Percentiles rank a stretch among this genome's conserved stretches.
These are phyloP conservation scores for Quercus tomentella DNA, from an alignment of 331 rosid genomes.

Conservation along the genomic window DNA sequence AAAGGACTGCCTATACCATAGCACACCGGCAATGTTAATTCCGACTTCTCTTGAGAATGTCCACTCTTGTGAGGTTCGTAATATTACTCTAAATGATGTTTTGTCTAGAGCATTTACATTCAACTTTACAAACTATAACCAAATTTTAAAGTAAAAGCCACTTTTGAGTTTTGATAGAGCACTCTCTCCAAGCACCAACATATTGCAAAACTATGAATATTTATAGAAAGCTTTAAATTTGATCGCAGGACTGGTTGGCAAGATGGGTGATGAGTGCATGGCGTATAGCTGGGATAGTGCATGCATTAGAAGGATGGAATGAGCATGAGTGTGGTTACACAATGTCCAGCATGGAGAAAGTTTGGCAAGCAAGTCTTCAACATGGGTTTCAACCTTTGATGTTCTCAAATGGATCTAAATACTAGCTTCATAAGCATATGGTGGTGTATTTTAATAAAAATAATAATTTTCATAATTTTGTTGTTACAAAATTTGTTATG, in stretches of 20 bases:
- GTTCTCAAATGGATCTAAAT: no score
- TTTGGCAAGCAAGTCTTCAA: conserved; percentile 39
- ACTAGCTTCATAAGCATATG: no score
- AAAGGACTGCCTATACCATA: conserved; percentile 57
- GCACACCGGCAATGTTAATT: conserved; percentile 61
- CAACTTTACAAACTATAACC: no score
- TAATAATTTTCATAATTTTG: no score
- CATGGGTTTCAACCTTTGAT: conserved; percentile 37
- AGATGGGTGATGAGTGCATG: conserved; percentile 50
- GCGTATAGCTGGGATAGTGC: conserved; percentile 32
- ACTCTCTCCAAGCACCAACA: background rate
- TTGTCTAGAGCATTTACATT: background rate
- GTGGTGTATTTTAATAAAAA: no score
- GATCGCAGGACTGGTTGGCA: conserved; percentile 39
- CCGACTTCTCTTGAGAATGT: conserved; percentile 56
- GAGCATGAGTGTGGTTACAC: conserved; percentile 35
- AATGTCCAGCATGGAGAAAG: conserved; percentile 2
- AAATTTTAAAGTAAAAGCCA: no score
- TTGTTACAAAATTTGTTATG: no score
- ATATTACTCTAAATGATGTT: no score
- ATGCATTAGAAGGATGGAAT: conserved; percentile 39
- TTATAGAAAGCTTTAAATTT: background rate
- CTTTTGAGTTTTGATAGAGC: no score
- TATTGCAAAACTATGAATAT: background rate
- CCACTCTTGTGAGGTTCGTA: conserved; percentile 64